phyloP scores from a whole-genome alignment of 1,139 yeast species.

The Protomyces inundatus region DNA sequence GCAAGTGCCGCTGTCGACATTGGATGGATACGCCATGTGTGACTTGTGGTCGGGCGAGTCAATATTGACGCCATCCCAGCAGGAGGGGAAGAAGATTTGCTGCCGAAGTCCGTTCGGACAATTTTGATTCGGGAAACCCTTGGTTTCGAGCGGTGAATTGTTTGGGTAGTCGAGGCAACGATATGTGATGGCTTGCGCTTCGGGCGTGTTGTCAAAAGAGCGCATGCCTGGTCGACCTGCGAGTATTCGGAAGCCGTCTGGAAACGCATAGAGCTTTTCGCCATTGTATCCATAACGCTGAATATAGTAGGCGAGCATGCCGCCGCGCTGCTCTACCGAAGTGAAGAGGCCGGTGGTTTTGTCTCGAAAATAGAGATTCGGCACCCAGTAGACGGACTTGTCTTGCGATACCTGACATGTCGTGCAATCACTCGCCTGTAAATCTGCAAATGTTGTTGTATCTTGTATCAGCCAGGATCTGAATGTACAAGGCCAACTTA shows the following conservation, averaged over 20 bases:
- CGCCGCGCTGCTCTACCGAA: slow-evolving; percentile 18
- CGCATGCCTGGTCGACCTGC: slow-evolving; percentile 25
- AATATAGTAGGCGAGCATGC: slow-evolving; percentile 28
- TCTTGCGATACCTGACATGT: slow-evolving; percentile 26
- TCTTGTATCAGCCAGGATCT: background rate
- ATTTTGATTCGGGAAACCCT: slow-evolving; percentile 9
- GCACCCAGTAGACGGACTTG: slow-evolving; percentile 27
- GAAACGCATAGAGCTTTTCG: slow-evolving; percentile 26
- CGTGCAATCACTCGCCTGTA: slow-evolving; percentile 21
- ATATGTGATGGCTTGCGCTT: slow-evolving; percentile 24
- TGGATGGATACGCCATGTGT: slow-evolving; percentile 27
- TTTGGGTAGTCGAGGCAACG: slow-evolving; percentile 23
- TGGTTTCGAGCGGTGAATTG: slow-evolving; percentile 25
- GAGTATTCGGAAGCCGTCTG: slow-evolving; percentile 29
- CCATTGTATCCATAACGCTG: slow-evolving; percentile 26
- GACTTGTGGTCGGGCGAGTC: slow-evolving; percentile 28
- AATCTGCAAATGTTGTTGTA: slow-evolving; percentile 14
- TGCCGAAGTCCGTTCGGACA: slow-evolving; percentile 28
- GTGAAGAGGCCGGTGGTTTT: slow-evolving; percentile 17
- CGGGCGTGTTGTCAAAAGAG: slow-evolving; percentile 1
- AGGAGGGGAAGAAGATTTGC: slow-evolving; percentile 27
- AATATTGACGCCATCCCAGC: slow-evolving; percentile 29
- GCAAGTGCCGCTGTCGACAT: slow-evolving; percentile 23
- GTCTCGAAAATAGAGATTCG: slow-evolving; percentile 21
- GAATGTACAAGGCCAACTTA: background rate